Base-by-base conservation (phyloP, 2,329 filamentous ascomycete genomes). In the Cordyceps cateniannulata region DNA sequence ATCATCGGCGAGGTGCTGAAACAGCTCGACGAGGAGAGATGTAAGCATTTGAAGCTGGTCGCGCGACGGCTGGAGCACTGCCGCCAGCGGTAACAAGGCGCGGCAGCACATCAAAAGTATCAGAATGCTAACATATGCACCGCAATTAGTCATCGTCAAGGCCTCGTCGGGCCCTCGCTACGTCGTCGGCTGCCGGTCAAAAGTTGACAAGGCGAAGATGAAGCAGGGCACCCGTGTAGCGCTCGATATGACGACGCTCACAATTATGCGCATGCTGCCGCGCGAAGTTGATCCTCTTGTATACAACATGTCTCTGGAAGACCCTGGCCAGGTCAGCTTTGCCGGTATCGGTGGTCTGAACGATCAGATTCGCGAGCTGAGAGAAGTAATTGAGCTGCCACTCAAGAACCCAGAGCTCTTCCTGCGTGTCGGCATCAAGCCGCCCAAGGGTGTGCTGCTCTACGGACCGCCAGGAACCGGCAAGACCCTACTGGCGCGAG, bases 281-380 rank as follows among this genome's bases (percentile, higher is more conserved):
- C 89, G 95, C 75, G 95, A 99, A 80, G 96, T 99, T 72, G 95
- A 99, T 72, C 95, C 95, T 22, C 83, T 99, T 67, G 95, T 99
- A 68, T 99, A 99, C 85, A 99, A 99, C 82, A 99, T 99, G 95
- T 99, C 95, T 22, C 78, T 99, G 69, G 95, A 99, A 76, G 95
- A 99, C 73, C 95, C 95, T 0, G 95, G 95, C 6, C 93, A 98
- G 76, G 89, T 99, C 76, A 97, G 91, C 80, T 99, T 99, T 76
- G 93, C 89, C 45, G 95, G 96, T 69, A 99, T 99, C 67, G 95
- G 95, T 79, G 95, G 95, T 66, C 78, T 99, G 71, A 99, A 99
- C 73, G 95, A 99, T 68, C 95, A 99, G 80, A 99, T 99, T 70
- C 85, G 95, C 76, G 96, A 99, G 79, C 80, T 99, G 67, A 85